A percentile compares a stretch with the other conserved stretches of the same genome.
Conservation (phyloP, 345 rosid species). For the Durio zibethinus region DNA sequence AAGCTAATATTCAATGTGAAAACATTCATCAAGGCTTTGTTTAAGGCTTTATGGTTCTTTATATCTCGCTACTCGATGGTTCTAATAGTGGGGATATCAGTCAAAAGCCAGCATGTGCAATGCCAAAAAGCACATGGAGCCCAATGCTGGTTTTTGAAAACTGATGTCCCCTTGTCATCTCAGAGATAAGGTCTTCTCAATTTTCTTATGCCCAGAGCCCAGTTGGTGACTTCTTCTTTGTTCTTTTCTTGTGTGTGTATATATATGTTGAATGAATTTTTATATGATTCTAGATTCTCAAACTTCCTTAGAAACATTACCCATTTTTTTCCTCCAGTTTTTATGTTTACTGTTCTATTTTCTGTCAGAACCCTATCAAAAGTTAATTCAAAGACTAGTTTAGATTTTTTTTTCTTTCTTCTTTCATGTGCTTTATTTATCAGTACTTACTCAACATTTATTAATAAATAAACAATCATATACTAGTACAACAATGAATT, state of each 20-base stretch:
- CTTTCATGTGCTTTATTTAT: neutral
- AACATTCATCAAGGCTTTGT: neutral
- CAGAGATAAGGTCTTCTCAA: slow-evolving; percentile 26
- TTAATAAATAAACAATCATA: neutral
- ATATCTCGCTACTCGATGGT: slow-evolving; percentile 17
- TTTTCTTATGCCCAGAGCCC: neutral
- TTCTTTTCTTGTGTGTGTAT: slow-evolving; percentile 3
- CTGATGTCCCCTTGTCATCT: slow-evolving; percentile 36
- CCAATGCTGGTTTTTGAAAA: slow-evolving; percentile 39
- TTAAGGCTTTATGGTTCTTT: neutral
- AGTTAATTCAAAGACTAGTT: neutral
- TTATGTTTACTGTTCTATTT: neutral
- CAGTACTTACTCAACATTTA: neutral
- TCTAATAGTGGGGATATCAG: slow-evolving; percentile 22
- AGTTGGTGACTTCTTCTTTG: slow-evolving; percentile 26
- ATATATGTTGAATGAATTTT: neutral
- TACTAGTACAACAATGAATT: neutral
- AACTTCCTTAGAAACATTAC: neutral
- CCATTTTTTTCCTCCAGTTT: neutral
- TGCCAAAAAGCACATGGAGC: slow-evolving; percentile 60
- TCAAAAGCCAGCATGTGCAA: slow-evolving; percentile 64
- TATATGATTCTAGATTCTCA: neutral
- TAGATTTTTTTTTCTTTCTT: neutral
- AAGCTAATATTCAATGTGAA: neutral
- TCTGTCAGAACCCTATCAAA: neutral